Evolutionary conservation across 306 rosid genomes (phyloP).

Genomic region (Rosa multiflora): DNA sequence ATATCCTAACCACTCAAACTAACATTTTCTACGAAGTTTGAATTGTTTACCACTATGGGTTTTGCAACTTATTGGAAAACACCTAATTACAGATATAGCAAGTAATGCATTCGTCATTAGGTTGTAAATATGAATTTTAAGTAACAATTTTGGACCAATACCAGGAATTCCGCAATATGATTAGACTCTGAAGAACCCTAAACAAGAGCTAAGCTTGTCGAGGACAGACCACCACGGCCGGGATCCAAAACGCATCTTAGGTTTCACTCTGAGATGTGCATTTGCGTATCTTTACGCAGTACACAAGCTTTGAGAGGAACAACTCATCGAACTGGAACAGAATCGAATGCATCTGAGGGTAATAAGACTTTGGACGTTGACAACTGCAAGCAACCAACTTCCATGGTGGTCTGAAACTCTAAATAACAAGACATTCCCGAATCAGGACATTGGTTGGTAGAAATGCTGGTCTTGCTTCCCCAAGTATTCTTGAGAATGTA

Average conservation of each 20-base stretch:
- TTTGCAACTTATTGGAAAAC: background rate
- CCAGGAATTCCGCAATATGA: background rate
- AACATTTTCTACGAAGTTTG: background rate
- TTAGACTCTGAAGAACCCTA: background rate
- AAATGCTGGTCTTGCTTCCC: background rate
- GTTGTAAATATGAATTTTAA: background rate
- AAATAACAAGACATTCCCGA: background rate
- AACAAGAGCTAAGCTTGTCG: background rate
- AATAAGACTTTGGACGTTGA: background rate
- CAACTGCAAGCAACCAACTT: background rate
- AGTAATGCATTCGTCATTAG: conserved; percentile 30
- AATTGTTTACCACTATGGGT: background rate
- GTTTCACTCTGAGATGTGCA: background rate
- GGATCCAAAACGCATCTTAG: background rate
- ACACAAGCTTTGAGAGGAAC: conserved; percentile 4
- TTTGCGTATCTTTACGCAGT: background rate
- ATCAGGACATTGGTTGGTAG: background rate
- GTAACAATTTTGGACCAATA: background rate
- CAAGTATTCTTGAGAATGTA: background rate
- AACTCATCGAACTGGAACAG: background rate
- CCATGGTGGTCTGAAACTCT: background rate
- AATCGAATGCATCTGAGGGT: background rate
- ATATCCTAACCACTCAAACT: background rate
- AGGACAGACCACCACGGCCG: background rate
- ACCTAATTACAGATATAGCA: conserved; percentile 26